Base-by-base conservation (phyloP, 106 monocot genomes). In the Allium cepa region DNA sequence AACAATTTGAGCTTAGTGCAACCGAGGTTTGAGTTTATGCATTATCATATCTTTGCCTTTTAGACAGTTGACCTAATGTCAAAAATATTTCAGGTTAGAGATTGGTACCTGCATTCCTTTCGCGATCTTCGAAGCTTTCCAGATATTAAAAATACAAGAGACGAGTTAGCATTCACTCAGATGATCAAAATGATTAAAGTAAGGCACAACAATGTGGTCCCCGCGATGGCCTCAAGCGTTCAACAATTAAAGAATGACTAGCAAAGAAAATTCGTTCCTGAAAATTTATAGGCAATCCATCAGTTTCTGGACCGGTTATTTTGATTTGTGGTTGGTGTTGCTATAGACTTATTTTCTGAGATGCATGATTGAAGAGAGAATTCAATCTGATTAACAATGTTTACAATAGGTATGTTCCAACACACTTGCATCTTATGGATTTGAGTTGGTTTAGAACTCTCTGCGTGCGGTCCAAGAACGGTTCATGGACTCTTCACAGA, bases 371-470 rank as follows among this genome's bases (percentile, higher is more conserved):
- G n/a, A n/a, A n/a, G n/a, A n/a, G n/a, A n/a, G n/a, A n/a, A n/a
- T n/a, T n/a, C n/a, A n/a, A n/a, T n/a, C n/a, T n/a, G 36, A 36
- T 53, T 53, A 15, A 53, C 5, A 53, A 53, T 53, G 1, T 69
- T 53, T 55, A 9, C 49, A 68, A 61, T 76, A 97, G 97, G 63
- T 99, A 99, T 76, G 99, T 99, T 13, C 81, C 90, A 53, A 78
- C 90, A 60, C 99, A 99, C 73, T 82, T 99, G 71, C 99, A 99
- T 75, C 83, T 93, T 57, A 99, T 99, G 99, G 79, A 56, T 93
- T 99, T 60, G 99, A 99, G 67, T 76, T 99, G 69, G 99, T 99
- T 3, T 93, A 93, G 76, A 99, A 99, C 79, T 99, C 99, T 6
- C 56, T 99, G 17, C 89, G 99, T 76, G 93, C 99, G 2, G 99